A percentile compares a stretch with the other conserved stretches of the same genome.
phyloP scores from a whole-genome alignment of 192 early-diverging fungal species.

The Geranomyces variabilis region DNA sequence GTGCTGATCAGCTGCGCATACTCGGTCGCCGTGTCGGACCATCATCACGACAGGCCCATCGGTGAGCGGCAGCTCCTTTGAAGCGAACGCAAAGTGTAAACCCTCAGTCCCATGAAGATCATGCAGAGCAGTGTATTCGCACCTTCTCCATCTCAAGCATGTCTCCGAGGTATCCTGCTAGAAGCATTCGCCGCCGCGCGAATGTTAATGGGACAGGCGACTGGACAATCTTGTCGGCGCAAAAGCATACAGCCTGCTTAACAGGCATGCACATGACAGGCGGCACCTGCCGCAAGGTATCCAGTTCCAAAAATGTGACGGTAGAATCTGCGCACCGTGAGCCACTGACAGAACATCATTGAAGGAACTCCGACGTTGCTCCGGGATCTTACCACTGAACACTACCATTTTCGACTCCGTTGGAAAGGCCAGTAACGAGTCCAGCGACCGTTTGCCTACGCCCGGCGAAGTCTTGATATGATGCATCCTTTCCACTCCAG shows the following conservation, averaged over 20 bases:
- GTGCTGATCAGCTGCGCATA: constrained; percentile 73
- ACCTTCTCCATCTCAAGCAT: constrained; percentile 56
- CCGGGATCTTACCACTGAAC: constrained; percentile 60
- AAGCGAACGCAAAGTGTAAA: neutral
- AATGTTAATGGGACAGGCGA: constrained; percentile 48
- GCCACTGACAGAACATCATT: too few species aligned
- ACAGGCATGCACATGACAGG: constrained; percentile 29
- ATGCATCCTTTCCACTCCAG: neutral
- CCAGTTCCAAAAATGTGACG: constrained; percentile 64
- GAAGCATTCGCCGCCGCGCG: constrained; percentile 46
- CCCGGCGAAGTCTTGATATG: constrained; percentile 53
- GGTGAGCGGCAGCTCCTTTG: constrained; percentile 64
- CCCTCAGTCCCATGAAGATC: neutral
- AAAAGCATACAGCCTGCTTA: constrained; percentile 39
- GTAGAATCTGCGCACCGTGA: constrained; percentile 58
- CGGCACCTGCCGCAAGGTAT: constrained; percentile 37
- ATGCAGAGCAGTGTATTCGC: neutral
- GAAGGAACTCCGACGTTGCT: too few species aligned
- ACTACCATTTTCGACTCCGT: constrained; percentile 67
- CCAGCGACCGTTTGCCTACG: constrained; percentile 42
- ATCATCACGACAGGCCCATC: constrained; percentile 62
- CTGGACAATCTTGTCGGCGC: constrained; percentile 41
- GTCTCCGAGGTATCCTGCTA: constrained; percentile 36
- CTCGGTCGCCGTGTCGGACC: constrained; percentile 51
- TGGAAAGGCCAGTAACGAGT: constrained; percentile 61